Conservation (phyloP, 129 eudicot genomes). For the Arctium minus region DNA sequence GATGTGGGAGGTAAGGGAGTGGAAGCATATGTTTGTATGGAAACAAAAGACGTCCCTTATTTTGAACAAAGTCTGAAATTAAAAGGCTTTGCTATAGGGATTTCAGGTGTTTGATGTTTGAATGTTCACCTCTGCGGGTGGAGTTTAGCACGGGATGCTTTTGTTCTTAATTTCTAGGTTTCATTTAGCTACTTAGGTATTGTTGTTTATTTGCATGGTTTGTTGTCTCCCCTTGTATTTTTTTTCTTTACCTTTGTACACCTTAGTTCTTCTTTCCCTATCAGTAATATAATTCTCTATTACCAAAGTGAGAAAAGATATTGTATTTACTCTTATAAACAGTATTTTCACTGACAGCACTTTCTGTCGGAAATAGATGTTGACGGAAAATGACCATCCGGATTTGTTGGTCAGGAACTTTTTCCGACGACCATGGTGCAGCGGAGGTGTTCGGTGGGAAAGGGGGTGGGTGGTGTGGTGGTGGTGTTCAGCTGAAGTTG, state of each 20-base stretch:
- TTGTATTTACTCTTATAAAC: not conserved
- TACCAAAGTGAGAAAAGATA: not conserved
- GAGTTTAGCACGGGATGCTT: not conserved
- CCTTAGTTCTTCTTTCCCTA: no score
- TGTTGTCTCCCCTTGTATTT: no score
- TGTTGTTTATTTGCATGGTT: not conserved
- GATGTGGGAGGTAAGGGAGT: constrained; percentile 9
- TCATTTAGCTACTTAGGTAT: not conserved
- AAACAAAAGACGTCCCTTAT: not conserved
- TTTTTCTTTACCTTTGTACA: no score
- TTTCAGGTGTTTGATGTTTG: not conserved
- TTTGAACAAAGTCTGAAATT: not conserved
- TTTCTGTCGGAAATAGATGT: no score
- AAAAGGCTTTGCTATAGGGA: not conserved
- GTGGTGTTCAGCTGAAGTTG: no score
- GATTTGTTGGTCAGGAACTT: no score
- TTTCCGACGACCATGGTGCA: no score
- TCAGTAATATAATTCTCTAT: no score
- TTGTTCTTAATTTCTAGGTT: not conserved
- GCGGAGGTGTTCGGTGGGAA: no score
- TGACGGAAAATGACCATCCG: no score
- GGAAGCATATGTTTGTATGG: not conserved
- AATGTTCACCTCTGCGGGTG: not conserved
- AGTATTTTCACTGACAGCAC: no score
- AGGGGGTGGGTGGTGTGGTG: no score